Percentiles rank a stretch among this genome's conserved stretches.
phyloP scores from a whole-genome alignment of 2,329 filamentous ascomycete species.

The Allantophomopsis lycopodina region DNA sequence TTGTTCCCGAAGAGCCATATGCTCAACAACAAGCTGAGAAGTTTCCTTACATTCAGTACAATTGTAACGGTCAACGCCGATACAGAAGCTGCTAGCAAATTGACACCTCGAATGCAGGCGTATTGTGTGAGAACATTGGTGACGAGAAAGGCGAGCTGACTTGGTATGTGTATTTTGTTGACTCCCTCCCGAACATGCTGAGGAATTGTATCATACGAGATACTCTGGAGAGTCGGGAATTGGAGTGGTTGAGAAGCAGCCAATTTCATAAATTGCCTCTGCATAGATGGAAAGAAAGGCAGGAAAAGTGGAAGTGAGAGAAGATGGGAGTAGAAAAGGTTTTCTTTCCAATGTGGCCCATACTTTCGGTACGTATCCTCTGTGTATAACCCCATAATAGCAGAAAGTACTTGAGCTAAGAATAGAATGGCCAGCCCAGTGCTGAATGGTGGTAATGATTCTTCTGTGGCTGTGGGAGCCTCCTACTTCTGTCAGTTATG shows the following conservation, averaged over 20 bases:
- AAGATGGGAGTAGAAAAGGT: slow-evolving; percentile 82
- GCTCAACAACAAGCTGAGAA: slow-evolving; percentile 80
- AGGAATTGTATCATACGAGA: slow-evolving; percentile 18
- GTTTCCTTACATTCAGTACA: slow-evolving; percentile 86
- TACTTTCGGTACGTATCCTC: slow-evolving; percentile 80
- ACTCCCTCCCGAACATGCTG: slow-evolving; percentile 22
- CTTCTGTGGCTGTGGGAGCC: slow-evolving; percentile 6
- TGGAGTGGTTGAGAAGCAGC: slow-evolving; percentile 47
- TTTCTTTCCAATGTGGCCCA: slow-evolving; percentile 87
- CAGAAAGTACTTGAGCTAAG: slow-evolving; percentile 76
- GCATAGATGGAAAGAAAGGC: slow-evolving; percentile 54
- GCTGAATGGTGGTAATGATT: slow-evolving; percentile 33
- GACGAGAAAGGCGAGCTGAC: slow-evolving; percentile 55
- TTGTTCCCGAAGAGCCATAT: slow-evolving; percentile 90
- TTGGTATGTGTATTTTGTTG: slow-evolving; percentile 35
- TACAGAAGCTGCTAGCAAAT: slow-evolving; percentile 76
- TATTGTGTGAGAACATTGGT: slow-evolving; percentile 85
- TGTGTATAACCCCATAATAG: slow-evolving; percentile 90
- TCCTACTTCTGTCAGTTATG: slow-evolving; percentile 1
- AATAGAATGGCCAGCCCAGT: slow-evolving; percentile 74
- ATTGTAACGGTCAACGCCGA: slow-evolving; percentile 94
- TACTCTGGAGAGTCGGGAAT: slow-evolving; percentile 15
- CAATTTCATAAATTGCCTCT: slow-evolving; percentile 48
- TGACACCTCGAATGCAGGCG: slow-evolving; percentile 89
- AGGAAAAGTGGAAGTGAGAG: slow-evolving; percentile 66